Evolutionary conservation across 176 grass and related monocot species (phyloP).

Genomic region (Carex parvula): DNA sequence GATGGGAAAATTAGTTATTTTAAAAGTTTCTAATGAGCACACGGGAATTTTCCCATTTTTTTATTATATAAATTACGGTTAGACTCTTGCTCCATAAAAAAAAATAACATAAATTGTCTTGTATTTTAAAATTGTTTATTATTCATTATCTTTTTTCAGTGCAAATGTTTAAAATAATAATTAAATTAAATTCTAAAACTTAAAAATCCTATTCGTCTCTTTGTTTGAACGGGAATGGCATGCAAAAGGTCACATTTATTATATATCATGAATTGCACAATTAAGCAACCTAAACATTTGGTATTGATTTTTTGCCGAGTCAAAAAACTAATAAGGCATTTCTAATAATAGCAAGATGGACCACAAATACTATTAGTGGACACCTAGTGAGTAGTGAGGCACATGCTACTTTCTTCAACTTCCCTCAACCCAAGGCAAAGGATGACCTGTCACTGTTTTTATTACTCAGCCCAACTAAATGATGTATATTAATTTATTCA

Average conservation of each 20-base stretch:
- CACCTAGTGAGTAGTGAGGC: neutral
- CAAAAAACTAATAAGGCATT: slow-evolving; percentile 18
- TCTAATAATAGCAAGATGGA: slow-evolving; percentile 13
- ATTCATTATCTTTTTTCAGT: neutral
- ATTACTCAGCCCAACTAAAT: neutral
- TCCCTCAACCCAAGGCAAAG: neutral
- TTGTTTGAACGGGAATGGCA: neutral
- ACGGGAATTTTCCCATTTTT: too few species aligned
- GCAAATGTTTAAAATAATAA: neutral
- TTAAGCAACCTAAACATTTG: slow-evolving; percentile 3
- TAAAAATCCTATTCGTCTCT: neutral
- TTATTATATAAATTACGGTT: too few species aligned
- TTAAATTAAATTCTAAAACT: neutral
- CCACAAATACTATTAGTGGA: neutral
- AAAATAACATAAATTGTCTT: too few species aligned
- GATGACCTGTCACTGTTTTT: neutral
- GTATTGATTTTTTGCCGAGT: slow-evolving; percentile 20
- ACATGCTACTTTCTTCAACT: slow-evolving; percentile 19
- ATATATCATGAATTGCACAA: slow-evolving; percentile 1
- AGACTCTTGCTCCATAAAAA: too few species aligned
- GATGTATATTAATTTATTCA: neutral
- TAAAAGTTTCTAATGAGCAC: too few species aligned
- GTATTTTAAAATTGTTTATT: neutral
- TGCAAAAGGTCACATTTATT: slow-evolving; percentile 6
- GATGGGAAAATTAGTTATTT: too few species aligned